Base-by-base conservation (phyloP, 805 yeast genomes). In the Kluyveromyces aestuarii region DNA sequence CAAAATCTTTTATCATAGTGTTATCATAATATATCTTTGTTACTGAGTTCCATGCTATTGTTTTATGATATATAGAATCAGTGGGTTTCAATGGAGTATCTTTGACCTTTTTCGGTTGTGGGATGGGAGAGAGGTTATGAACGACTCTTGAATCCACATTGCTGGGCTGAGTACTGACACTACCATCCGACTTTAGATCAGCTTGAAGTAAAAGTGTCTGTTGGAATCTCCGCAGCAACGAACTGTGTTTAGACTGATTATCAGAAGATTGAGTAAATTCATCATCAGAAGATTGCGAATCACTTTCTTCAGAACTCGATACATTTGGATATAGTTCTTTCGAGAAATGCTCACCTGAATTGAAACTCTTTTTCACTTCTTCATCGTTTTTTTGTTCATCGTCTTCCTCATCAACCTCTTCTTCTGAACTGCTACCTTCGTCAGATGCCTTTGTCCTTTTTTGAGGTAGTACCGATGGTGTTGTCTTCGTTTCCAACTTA, bases 61-160 rank as follows among this genome's bases (percentile, higher is more conserved):
- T 49, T 68, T 56, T 55, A 74, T 63, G 56, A 63, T 61, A 35
- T 81, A 63, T 39, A 76, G 58, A 27, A 74, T 51, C 51, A 18
- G 39, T 27, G 9, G 33, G 9, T 11, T 33, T 19, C 1, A 52
- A 63, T 54, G 50, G 52, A 10, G 64, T 58, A 49, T 70, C 71
- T 8, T 72, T 73, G 1, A 62, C 63, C 10, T 47, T 54, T 35
- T 70, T 80, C 0, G 96, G 96, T 63, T 88, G 96, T 1, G 98
- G 97, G 40, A 91, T 68, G 17, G 96, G 95, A 6, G 76, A 81
- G 39, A 91, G 63, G 41, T 68, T 73, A 57, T 68, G 74, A 3
- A 52, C 60, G n/a, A 62, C 66, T 6, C 55, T 61, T 8, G 49
- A 61, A 8, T 57, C 61, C 2, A 55, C 56, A 14, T 52, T 56